phyloP scores from a whole-genome alignment of 1,139 yeast genomes.

The Taphrina pruni region DNA sequence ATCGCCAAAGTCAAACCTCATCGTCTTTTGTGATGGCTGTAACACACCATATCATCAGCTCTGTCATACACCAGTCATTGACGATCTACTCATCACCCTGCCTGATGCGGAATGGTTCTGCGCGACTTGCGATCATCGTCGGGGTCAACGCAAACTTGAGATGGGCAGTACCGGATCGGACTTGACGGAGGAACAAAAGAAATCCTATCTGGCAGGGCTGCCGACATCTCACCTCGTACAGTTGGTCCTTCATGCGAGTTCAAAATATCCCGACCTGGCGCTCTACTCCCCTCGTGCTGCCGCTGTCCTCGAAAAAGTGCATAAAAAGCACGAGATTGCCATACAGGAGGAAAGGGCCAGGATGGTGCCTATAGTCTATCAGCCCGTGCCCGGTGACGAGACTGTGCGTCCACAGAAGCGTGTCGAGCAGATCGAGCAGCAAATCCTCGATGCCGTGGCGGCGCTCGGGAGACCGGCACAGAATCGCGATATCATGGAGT shows the following conservation, averaged over 20 bases:
- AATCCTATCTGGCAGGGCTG: constrained; percentile 54
- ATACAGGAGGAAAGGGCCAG: constrained; percentile 25
- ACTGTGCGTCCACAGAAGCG: constrained; percentile 7
- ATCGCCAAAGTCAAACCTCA: constrained; percentile 54
- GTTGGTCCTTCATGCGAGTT: constrained; percentile 49
- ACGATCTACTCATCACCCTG: constrained; percentile 55
- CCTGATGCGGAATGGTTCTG: constrained; percentile 58
- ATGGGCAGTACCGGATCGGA: constrained; percentile 54
- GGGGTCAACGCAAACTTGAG: constrained; percentile 53
- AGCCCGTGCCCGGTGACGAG: constrained; percentile 34
- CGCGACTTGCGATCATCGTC: constrained; percentile 53
- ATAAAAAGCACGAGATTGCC: constrained; percentile 40
- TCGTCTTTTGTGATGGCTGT: constrained; percentile 57
- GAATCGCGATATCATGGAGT: constrained; percentile 24
- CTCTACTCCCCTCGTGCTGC: constrained; percentile 47
- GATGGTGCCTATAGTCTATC: constrained; percentile 19
- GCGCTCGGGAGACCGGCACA: constrained; percentile 12
- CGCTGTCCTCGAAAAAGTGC: constrained; percentile 39
- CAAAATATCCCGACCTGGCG: constrained; percentile 44
- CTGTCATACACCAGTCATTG: constrained; percentile 56
- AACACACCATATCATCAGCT: constrained; percentile 56
- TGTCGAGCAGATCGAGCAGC: constrained; percentile 9
- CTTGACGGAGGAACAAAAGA: constrained; percentile 53
- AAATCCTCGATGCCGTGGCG: neutral
- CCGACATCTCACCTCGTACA: constrained; percentile 56